Evolutionary conservation across 495 filamentous ascomycete species (phyloP).

Genomic region (Penicillium chermesinum): DNA sequence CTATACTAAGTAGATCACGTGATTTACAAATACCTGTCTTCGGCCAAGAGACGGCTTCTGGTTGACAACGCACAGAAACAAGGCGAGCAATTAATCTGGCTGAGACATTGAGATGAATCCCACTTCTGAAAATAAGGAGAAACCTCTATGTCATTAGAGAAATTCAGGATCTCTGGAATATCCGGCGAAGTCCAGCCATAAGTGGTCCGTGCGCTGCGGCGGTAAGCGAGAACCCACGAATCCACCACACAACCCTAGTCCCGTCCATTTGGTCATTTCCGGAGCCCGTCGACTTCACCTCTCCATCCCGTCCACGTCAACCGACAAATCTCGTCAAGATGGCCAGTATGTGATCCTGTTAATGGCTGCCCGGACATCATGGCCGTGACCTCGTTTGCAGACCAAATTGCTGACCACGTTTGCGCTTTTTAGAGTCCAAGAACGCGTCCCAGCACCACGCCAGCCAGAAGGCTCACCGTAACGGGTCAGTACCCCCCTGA

Average conservation of each 20-base stretch:
- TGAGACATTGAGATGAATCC: no score
- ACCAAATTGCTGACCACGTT: conserved; percentile 24
- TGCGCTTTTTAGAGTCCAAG: conserved; percentile 74
- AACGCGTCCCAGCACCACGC: conserved; percentile 99
- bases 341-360: conserved; percentile 42
- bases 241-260: conserved; percentile 41
- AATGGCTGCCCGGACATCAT: background rate
- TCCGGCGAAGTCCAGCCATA: no score
- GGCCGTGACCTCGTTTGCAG: background rate
- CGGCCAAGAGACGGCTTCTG: no score
- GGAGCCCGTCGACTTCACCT: conserved; percentile 20
- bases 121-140: no score
- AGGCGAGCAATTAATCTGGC: no score
- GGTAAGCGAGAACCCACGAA: conserved; percentile 47
- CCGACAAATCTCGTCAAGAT: conserved; percentile 48
- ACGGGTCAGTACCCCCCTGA: conserved; percentile 66
- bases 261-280: conserved; percentile 25
- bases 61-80: no score
- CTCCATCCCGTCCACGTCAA: conserved; percentile 31
- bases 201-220: conserved; percentile 25
- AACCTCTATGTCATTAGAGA: no score
- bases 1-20: no score
- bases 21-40: no score
- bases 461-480: conserved; percentile 92
- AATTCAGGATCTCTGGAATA: no score